Base-by-base conservation (phyloP, 495 filamentous ascomycete species). In the Xylaria venustula region DNA sequence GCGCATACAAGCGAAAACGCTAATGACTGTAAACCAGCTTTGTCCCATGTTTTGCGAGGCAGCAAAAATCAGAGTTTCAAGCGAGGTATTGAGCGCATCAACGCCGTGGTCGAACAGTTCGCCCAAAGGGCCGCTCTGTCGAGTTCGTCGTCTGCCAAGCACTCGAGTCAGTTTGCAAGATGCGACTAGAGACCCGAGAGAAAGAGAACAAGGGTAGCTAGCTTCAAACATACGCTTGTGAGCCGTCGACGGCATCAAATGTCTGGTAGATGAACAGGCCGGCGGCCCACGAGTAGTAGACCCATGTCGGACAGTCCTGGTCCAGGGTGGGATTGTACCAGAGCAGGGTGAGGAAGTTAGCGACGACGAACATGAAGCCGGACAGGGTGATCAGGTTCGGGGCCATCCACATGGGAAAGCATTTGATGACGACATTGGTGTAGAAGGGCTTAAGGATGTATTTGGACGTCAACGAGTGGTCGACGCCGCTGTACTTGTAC, bases 91-190 rank as follows among this genome's bases (percentile, higher is more conserved):
- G 73, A 91, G 85, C 32, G 94, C 94, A 75, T 98, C 94, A 66
- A 98, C 94, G 65, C 94, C 93, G 76, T 98, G 94, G 72, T 98
- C 94, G 73, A 98, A 98, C 26, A 98, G 83, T 74, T 98, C 94
- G 53, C 94, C 94, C 54, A 98, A 79, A 44, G 94, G 94, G 2
- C 94, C 94, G 72, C 90, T 95, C 69, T 98, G 94, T 50, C 80
- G 86, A 20, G 94, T 98, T 71, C 94, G 87, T 68, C 94, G 85
- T 52, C 89, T 91, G 62, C 37, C 32, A 26, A 6, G 11, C 28
- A 34, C 59, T 22, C 30, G 32, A 67, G 47, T 61, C n/a, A 61
- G 58, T 20, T 9, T 22, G 34, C 6, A n/a, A 22, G 14, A 53
- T 28, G 6, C 47, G 41, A 30, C 25, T 48, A 17, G 30, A 12